Evolutionary conservation across 2,329 filamentous ascomycete species (phyloP).

Genomic region (Drechmeria coniospora): DNA sequence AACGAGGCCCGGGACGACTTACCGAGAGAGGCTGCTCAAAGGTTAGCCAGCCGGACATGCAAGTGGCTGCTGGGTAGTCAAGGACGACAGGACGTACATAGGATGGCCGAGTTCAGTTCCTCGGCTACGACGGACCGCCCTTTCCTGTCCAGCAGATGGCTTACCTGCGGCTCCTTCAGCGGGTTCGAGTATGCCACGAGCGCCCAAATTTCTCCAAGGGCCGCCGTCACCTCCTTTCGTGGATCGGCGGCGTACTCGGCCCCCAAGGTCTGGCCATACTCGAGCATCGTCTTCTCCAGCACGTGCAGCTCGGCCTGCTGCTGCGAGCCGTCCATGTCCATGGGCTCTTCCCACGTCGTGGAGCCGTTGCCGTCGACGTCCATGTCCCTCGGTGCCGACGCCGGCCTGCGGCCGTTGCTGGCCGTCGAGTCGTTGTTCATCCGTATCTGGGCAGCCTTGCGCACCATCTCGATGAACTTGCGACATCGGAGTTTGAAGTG

Average conservation of each 20-base stretch:
- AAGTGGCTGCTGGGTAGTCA: background rate
- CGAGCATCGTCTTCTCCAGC: conserved; percentile 54
- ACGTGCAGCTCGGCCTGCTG: conserved; percentile 19
- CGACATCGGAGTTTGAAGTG: conserved; percentile 79
- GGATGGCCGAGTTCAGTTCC: conserved; percentile 82
- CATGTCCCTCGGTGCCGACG: conserved; percentile 32
- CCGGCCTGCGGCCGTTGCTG: conserved; percentile 23
- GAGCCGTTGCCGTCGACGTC: conserved; percentile 36
- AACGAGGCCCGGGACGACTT: conserved; percentile 78
- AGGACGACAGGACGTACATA: conserved; percentile 43
- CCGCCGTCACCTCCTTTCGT: conserved; percentile 53
- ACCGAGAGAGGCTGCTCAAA: conserved; percentile 59
- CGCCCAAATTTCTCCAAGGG: conserved; percentile 73
- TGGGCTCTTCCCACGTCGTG: conserved; percentile 29
- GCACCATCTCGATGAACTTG: conserved; percentile 92
- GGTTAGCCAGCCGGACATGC: conserved; percentile 7
- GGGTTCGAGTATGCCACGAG: conserved; percentile 79
- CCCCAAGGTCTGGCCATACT: conserved; percentile 66
- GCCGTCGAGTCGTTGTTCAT: conserved; percentile 28
- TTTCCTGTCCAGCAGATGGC: conserved; percentile 59
- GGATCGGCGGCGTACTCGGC: conserved; percentile 62
- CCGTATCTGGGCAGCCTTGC: conserved; percentile 51
- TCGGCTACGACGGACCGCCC: conserved; percentile 72
- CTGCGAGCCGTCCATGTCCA: conserved; percentile 37
- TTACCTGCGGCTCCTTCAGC: conserved; percentile 55